Percentiles rank a stretch among this genome's conserved stretches.
These are phyloP conservation scores for Epithele typhae DNA, from an alignment of 768 basidiomycete genomes.

Conservation along the genomic window DNA sequence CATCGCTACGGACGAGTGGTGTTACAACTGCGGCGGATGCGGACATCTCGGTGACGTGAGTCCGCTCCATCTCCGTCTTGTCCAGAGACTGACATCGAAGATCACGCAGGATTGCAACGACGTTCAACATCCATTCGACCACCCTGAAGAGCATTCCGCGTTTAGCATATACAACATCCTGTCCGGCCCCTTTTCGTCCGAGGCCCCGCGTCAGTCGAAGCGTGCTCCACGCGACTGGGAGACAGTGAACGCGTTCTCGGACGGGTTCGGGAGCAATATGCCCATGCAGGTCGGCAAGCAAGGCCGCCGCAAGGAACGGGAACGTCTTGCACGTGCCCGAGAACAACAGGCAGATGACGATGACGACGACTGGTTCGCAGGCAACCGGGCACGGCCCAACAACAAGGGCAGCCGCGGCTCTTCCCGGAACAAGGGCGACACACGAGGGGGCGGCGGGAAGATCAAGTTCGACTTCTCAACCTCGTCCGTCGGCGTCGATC, in stretches of 20 bases:
- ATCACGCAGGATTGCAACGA: conserved; percentile 57
- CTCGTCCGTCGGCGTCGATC: conserved; percentile 1
- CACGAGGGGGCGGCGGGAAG: conserved; percentile 10
- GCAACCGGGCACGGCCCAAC: conserved; percentile 11
- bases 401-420: conserved; percentile 10
- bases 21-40: conserved; percentile 70
- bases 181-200: conserved; percentile 63
- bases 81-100: not conserved
- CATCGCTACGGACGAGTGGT: conserved; percentile 71
- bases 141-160: conserved; percentile 55
- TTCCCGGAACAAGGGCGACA: conserved; percentile 12
- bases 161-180: conserved; percentile 60
- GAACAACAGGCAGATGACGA: conserved; percentile 46
- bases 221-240: conserved; percentile 42
- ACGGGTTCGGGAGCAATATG: conserved; percentile 42
- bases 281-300: conserved; percentile 64
- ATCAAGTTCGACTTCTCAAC: conserved; percentile 16
- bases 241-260: conserved; percentile 32
- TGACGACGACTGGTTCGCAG: conserved; percentile 62
- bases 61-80: not conserved
- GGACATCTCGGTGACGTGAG: conserved; percentile 75
- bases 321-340: conserved; percentile 47
- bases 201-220: conserved; percentile 28
- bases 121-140: conserved; percentile 33
- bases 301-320: conserved; percentile 56